These are phyloP conservation scores for Vanderwaltozyma yarrowii DNA, from an alignment of 805 yeast genomes.

Conservation along the genomic window DNA sequence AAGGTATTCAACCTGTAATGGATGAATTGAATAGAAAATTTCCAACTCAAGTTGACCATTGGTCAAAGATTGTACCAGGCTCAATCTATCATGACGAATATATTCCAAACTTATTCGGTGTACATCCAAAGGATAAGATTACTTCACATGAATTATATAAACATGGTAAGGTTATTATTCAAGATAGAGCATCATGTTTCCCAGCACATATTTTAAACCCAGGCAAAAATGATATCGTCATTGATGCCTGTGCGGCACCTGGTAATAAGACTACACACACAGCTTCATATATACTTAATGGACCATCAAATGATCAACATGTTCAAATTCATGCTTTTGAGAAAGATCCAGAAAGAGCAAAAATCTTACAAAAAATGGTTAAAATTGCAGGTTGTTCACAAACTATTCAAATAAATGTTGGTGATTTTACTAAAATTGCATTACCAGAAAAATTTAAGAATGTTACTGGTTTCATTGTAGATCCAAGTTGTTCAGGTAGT, in stretches of 20 bases:
- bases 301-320: constrained; percentile 5
- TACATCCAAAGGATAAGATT: constrained; percentile 65
- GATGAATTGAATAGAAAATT: constrained; percentile 22
- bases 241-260: constrained; percentile 97
- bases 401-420: constrained; percentile 39
- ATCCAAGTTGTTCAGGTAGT: constrained; percentile 96
- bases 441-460: constrained; percentile 44
- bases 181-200: constrained; percentile 94
- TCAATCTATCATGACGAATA: constrained; percentile 60
- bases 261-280: constrained; percentile 98
- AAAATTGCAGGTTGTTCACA: constrained; percentile 56
- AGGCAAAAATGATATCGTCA: constrained; percentile 46
- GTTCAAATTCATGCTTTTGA: constrained; percentile 70
- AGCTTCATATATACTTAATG: constrained; percentile 29
- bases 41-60: constrained; percentile 38
- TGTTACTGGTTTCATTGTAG: constrained; percentile 78
- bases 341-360: constrained; percentile 64
- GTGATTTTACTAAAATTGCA: constrained; percentile 34
- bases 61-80: constrained; percentile 39
- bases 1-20: constrained; percentile 19
- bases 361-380: constrained; percentile 66
- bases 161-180: constrained; percentile 75
- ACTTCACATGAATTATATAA: constrained; percentile 60
- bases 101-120: constrained; percentile 71
- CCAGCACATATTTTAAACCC: constrained; percentile 81